Conservation (phyloP, 176 grass and related monocot species). For the Otatea glauca region DNA sequence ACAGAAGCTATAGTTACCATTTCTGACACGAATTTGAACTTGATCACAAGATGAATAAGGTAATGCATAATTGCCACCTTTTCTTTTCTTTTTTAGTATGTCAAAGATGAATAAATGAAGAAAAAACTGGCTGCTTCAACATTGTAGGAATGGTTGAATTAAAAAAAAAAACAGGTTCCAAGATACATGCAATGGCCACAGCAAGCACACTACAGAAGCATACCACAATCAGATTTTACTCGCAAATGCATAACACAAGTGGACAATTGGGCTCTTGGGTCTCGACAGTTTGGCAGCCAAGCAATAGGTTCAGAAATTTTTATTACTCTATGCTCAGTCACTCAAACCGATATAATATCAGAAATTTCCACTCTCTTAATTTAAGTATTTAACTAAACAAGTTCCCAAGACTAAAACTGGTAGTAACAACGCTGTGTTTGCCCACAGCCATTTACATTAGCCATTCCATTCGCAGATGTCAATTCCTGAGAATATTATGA, state of each 20-base stretch:
- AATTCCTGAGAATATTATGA: not conserved
- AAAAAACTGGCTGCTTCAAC: not conserved
- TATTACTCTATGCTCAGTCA: too few relatives aligned
- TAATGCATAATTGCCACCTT: not conserved
- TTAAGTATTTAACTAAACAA: not conserved
- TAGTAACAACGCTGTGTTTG: not conserved
- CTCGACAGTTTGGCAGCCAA: not conserved
- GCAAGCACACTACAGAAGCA: not conserved
- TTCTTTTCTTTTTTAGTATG: not conserved
- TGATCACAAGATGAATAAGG: constrained; percentile 30
- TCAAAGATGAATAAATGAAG: constrained; percentile 17
- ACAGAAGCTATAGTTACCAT: constrained; percentile 28
- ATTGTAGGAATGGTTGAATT: not conserved
- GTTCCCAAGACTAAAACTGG: not conserved
- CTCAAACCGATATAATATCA: not conserved
- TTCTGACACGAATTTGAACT: constrained; percentile 32
- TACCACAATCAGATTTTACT: not conserved
- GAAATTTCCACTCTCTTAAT: not conserved
- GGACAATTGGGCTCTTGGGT: not conserved
- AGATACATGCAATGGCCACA: constrained; percentile 9
- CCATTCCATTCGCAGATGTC: not conserved
- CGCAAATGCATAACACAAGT: constrained; percentile 2
- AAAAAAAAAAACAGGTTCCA: not conserved
- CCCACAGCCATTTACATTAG: not conserved
- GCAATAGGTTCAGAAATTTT: not conserved